Percentiles rank a stretch among this genome's conserved stretches.
phyloP scores from a whole-genome alignment of 805 yeast genomes.

The Wickerhamiella sorbophila region DNA sequence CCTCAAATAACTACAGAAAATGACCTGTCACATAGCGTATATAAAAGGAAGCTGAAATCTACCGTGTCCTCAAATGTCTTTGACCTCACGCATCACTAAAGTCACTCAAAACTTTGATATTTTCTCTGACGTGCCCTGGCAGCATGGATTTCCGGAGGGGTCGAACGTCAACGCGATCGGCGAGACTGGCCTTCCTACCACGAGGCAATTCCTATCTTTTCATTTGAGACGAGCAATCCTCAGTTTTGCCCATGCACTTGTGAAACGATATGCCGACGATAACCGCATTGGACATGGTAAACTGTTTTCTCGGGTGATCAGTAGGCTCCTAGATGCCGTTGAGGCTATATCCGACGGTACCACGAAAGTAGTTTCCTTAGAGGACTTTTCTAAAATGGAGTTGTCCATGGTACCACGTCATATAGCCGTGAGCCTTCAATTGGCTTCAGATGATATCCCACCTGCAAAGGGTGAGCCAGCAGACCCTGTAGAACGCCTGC shows the following conservation, averaged over 20 bases:
- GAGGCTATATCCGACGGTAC: too few relatives aligned
- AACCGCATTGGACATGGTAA: neutral
- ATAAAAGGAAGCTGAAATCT: neutral
- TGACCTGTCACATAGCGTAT: neutral
- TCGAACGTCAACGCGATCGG: slow-evolving; percentile 1
- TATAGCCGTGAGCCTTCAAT: too few relatives aligned
- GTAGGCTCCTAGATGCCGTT: neutral
- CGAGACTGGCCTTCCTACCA: neutral
- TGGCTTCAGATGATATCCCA: too few relatives aligned
- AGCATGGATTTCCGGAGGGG: slow-evolving; percentile 3
- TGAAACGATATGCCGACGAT: neutral
- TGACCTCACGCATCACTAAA: neutral
- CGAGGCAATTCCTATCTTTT: neutral
- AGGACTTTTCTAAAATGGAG: too few relatives aligned
- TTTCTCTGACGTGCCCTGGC: neutral
- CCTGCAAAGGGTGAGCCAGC: too few relatives aligned
- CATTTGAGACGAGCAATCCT: slow-evolving; percentile 2
- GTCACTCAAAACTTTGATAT: neutral
- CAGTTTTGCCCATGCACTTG: neutral
- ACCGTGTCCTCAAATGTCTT: too few relatives aligned
- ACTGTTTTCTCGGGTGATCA: neutral
- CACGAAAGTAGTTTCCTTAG: too few relatives aligned
- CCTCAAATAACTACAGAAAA: too few relatives aligned
- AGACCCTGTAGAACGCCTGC: neutral
- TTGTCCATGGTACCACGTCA: too few relatives aligned